Evolutionary conservation across 2,329 filamentous ascomycete species (phyloP).

Genomic region (Cytospora paraplurivora): DNA sequence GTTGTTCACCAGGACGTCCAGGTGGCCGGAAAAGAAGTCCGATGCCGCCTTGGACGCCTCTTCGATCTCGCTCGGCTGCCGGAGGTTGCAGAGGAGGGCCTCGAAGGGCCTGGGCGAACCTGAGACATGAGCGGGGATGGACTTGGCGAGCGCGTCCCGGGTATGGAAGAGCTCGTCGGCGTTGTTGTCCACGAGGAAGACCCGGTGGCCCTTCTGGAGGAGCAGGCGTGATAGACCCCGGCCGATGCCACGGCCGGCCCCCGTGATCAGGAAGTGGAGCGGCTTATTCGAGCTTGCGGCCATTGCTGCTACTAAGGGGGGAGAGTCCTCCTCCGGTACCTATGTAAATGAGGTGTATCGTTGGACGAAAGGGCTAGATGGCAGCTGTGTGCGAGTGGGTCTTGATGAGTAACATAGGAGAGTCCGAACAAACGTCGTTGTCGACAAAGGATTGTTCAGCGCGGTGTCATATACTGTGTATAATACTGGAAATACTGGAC

Average conservation of each 20-base stretch:
- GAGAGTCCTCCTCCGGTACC: not conserved
- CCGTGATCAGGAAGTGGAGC: slow-evolving; percentile 57
- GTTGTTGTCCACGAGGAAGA: slow-evolving; percentile 45
- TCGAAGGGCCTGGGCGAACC: slow-evolving; percentile 29
- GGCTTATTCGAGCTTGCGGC: slow-evolving; percentile 13
- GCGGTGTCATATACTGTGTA: too few relatives aligned
- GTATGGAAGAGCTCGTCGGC: slow-evolving; percentile 42
- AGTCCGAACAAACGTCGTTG: too few relatives aligned
- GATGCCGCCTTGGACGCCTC: slow-evolving; percentile 36
- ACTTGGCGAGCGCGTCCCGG: slow-evolving; percentile 32
- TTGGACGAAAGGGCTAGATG: too few relatives aligned
- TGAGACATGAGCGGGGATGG: not conserved
- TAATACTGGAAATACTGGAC: too few relatives aligned
- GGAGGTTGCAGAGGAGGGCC: slow-evolving; percentile 37
- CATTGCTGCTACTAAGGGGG: not conserved
- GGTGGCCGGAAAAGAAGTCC: slow-evolving; percentile 39
- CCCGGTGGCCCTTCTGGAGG: slow-evolving; percentile 42
- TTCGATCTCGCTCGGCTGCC: slow-evolving; percentile 37
- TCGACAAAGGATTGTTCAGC: too few relatives aligned
- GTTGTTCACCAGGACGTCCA: slow-evolving; percentile 47
- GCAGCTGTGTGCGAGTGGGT: too few relatives aligned
- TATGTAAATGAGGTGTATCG: too few relatives aligned
- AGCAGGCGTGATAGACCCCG: slow-evolving; percentile 58
- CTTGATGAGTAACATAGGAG: too few relatives aligned
- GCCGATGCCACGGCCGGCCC: slow-evolving; percentile 67